A percentile compares a stretch with the other conserved stretches of the same genome.
phyloP scores from a whole-genome alignment of 164 flowering plant species.

The Piper longum region DNA sequence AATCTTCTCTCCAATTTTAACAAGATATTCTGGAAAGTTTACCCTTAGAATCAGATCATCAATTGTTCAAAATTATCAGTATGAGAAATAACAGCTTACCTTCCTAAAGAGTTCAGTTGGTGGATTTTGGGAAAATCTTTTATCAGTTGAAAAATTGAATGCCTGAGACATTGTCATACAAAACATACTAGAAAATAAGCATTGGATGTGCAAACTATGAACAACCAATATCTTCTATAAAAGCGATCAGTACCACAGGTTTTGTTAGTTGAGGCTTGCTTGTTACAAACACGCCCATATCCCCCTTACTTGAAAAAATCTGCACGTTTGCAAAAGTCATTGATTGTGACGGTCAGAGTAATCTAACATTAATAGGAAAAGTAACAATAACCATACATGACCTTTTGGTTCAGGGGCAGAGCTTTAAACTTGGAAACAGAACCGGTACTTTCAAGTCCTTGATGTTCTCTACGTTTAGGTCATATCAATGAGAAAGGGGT shows the following conservation, averaged over 20 bases:
- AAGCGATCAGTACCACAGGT: constrained; percentile 39
- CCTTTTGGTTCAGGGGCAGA: constrained; percentile 80
- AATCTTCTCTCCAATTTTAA: not conserved
- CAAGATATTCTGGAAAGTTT: not conserved
- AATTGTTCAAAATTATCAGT: not conserved
- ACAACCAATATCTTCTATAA: not conserved
- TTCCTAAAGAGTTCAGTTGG: constrained; percentile 73
- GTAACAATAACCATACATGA: constrained; percentile 1
- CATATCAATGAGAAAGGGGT: not conserved
- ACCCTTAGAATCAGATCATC: not conserved
- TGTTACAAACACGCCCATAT: constrained; percentile 61
- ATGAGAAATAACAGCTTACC: constrained; percentile 24
- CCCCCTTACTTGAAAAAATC: constrained; percentile 85
- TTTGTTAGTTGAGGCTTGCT: constrained; percentile 50
- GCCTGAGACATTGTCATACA: constrained; percentile 28
- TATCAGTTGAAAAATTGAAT: constrained; percentile 53
- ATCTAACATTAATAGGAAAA: not conserved
- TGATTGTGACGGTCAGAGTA: not conserved
- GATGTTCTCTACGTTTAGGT: constrained; percentile 9
- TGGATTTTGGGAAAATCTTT: constrained; percentile 40
- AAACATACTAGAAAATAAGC: not conserved
- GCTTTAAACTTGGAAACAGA: constrained; percentile 41
- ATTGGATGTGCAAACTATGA: not conserved
- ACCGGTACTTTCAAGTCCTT: constrained; percentile 26
- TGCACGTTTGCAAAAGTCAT: constrained; percentile 13